Percentiles rank a stretch among this genome's conserved stretches.
phyloP scores from a whole-genome alignment of 495 filamentous ascomycete genomes.

The Trichocladium antarcticum region DNA sequence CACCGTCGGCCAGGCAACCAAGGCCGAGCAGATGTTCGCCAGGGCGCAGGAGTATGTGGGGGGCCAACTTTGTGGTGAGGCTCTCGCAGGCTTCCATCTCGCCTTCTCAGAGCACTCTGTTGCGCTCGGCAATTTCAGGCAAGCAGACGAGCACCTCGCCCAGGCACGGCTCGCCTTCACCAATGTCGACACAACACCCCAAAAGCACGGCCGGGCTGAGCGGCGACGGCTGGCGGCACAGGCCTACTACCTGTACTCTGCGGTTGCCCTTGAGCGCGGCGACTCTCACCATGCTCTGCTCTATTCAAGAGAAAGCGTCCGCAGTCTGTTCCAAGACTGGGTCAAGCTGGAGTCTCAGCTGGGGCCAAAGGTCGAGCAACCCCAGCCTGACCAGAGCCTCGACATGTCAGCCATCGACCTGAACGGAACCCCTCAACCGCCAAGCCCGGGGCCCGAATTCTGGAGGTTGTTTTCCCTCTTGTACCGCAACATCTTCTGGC shows the following conservation, averaged over 20 bases:
- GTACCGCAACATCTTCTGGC: conserved; percentile 54
- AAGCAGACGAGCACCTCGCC: conserved; percentile 39
- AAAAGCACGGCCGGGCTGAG: conserved; percentile 17
- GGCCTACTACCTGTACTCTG: conserved; percentile 49
- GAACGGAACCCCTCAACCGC: conserved; percentile 10
- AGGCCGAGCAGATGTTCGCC: conserved; percentile 54
- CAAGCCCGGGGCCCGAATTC: conserved; percentile 50
- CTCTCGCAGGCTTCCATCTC: conserved; percentile 49
- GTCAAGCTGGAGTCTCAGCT: conserved; percentile 44
- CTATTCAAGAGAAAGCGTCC: conserved; percentile 55
- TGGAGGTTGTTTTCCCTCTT: conserved; percentile 70
- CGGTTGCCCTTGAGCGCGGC: conserved; percentile 52
- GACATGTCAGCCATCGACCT: conserved; percentile 11
- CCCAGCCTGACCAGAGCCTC: conserved; percentile 19
- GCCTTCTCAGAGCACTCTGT: conserved; percentile 65
- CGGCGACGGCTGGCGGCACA: conserved; percentile 38
- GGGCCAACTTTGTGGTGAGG: conserved; percentile 14
- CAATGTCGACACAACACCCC: conserved; percentile 8
- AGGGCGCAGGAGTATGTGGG: conserved; percentile 40
- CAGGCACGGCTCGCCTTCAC: conserved; percentile 27
- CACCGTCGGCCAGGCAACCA: conserved; percentile 62
- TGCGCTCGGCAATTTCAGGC: conserved; percentile 51
- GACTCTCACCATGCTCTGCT: conserved; percentile 52
- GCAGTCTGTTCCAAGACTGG: conserved; percentile 61
- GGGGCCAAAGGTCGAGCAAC: conserved; percentile 24